Base-by-base conservation (phyloP, 345 rosid species). In the Euclidium syriacum region DNA sequence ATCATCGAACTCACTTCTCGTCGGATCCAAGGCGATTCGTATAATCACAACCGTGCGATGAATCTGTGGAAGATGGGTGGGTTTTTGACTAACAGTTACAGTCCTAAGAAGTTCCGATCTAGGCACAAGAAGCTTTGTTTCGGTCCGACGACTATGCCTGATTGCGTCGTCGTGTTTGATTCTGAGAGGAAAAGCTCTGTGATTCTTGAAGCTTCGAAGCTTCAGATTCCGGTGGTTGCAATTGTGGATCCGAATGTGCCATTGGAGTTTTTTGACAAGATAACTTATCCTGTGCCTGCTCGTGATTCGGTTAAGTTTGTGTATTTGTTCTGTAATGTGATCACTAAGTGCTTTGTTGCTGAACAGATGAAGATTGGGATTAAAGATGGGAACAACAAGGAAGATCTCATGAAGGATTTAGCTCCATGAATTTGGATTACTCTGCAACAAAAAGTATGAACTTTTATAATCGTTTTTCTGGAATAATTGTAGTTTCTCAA, bases 251-350 rank as follows among this genome's bases (percentile, higher is more conserved):
- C 99, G 1, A 84, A 73, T 54, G 81, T 83, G 81, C 99, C 97
- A 0, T 80, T 76, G 90, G 95, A 94, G 58, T 75, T 51, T 10
- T 94, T 72, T 50, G 78, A 77, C 83, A 84, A 69, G 79, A 75
- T 94, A 59, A 79, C 97, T 0, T 94, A 94, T 56, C 99, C 99
- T 0, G 79, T 94, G 33, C 99, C 99, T 0, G 97, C 89, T 10
- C 87, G 87, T 72, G 95, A 94, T 44, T 87, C 99, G 0, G 95
- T 84, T 7, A 84, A 94, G 83, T 94, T 94, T 53, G 96, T 94
- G 32, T 94, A 94, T 71, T 77, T 94, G 83, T 83, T 90, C 52
- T 90, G 97, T 55, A 94, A 94, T 72, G 81, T 94, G 79, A 90
- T 94, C 29, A 90, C 99, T 0, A 94, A 90, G 75, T 81, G 96